phyloP scores from a whole-genome alignment of 2,329 filamentous ascomycete genomes.

The Penicillium sp. region DNA sequence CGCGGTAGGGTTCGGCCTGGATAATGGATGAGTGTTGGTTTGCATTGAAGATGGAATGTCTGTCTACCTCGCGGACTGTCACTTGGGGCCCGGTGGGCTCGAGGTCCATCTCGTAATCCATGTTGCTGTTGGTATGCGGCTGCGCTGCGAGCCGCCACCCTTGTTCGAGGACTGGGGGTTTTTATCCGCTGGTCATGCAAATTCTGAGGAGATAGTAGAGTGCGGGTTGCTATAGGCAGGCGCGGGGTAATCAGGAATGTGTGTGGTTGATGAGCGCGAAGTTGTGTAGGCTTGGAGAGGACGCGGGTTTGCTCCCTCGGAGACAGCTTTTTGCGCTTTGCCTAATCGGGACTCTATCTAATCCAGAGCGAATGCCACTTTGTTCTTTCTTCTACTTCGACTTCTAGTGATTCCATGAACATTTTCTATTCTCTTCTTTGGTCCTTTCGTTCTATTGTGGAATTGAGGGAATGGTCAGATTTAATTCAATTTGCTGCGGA shows the following conservation, averaged over 20 bases:
- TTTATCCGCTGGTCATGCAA: conserved; percentile 9
- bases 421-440: neutral
- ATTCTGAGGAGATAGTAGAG: neutral
- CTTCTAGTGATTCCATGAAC: too few relatives aligned
- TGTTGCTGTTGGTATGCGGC: conserved; percentile 27
- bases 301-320: conserved; percentile 26
- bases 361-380: too few relatives aligned
- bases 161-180: conserved; percentile 4
- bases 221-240: neutral
- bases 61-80: conserved; percentile 45
- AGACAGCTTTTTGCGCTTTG: conserved; percentile 23
- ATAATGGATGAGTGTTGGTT: neutral
- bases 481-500: conserved; percentile 2
- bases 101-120: conserved; percentile 49
- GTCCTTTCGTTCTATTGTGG: neutral
- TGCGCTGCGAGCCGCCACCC: conserved; percentile 25
- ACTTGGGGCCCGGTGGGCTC: conserved; percentile 48
- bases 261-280: conserved; percentile 5
- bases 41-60: neutral
- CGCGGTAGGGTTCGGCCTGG: conserved; percentile 73
- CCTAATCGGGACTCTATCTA: conserved; percentile 22
- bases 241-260: neutral
- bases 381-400: too few relatives aligned
- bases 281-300: conserved; percentile 8
- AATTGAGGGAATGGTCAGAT: conserved; percentile 10